A percentile compares a stretch with the other conserved stretches of the same genome.
Evolutionary conservation across 2,329 filamentous ascomycete genomes (phyloP).

Genomic region (Massarina eburnea): DNA sequence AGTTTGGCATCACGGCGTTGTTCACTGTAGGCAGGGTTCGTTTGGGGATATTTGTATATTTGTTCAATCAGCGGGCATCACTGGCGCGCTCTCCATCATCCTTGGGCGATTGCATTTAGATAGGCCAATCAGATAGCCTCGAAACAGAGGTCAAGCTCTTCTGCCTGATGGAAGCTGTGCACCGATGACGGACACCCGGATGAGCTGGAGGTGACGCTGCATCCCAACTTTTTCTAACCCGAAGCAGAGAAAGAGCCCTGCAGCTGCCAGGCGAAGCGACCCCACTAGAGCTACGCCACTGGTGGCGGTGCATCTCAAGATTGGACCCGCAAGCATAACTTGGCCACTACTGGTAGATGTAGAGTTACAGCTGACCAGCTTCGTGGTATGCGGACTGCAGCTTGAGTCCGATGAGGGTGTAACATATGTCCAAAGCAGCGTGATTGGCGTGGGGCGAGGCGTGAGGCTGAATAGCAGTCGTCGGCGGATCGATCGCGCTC

Average conservation of each 20-base stretch:
- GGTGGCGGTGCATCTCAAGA: too few relatives aligned
- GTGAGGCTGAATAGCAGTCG: neutral
- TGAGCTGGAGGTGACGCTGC: too few relatives aligned
- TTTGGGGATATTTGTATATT: neutral
- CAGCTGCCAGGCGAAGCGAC: too few relatives aligned
- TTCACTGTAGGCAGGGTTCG: neutral
- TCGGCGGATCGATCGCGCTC: neutral
- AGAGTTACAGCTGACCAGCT: too few relatives aligned
- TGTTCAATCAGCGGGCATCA: neutral
- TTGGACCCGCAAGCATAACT: too few relatives aligned
- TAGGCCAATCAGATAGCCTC: neutral
- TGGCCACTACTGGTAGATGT: too few relatives aligned
- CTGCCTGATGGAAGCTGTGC: too few relatives aligned
- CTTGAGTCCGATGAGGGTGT: neutral
- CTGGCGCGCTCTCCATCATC: neutral
- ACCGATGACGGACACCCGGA: too few relatives aligned
- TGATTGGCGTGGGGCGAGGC: neutral
- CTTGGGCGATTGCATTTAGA: neutral
- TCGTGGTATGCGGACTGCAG: neutral
- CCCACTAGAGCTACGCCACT: too few relatives aligned
- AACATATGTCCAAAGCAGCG: neutral
- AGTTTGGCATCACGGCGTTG: constrained; percentile 32
- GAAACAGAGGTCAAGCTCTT: too few relatives aligned
- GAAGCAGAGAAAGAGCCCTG: too few relatives aligned
- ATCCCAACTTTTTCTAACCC: too few relatives aligned